Evolutionary conservation across 257 asterid species (phyloP).

Genomic region (Solanum sitiens): DNA sequence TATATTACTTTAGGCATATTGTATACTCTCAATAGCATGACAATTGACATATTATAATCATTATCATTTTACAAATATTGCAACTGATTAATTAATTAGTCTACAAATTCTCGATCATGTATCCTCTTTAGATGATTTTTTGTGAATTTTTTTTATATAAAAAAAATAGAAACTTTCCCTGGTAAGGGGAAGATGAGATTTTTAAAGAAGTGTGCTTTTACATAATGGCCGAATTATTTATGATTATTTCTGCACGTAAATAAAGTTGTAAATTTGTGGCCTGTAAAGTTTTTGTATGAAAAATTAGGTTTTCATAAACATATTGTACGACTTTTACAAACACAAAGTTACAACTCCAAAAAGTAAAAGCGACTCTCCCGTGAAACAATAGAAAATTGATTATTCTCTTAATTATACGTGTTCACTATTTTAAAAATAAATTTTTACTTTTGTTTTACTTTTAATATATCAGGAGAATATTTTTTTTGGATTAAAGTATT

Average conservation of each 20-base stretch:
- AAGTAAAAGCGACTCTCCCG: background rate
- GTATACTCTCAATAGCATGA: background rate
- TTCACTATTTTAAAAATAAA: too few species aligned
- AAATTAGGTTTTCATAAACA: constrained; percentile 3
- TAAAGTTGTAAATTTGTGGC: constrained; percentile 1
- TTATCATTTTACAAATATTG: background rate
- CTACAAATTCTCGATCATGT: background rate
- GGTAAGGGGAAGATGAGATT: background rate
- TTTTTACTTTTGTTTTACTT: background rate
- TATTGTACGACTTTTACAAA: background rate
- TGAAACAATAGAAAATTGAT: background rate
- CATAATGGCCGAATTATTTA: background rate
- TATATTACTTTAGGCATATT: background rate
- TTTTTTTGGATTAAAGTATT: too few species aligned
- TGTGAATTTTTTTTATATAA: background rate
- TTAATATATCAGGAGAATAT: too few species aligned
- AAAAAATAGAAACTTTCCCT: background rate
- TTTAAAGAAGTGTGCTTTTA: background rate
- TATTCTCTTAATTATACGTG: too few species aligned
- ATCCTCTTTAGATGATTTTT: background rate
- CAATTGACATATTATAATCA: background rate
- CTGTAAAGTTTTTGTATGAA: constrained; percentile 7
- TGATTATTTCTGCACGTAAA: background rate
- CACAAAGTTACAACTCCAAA: background rate
- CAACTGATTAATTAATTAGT: background rate